These are phyloP conservation scores for Chaetomiaceae sp. DNA, from an alignment of 2,329 filamentous ascomycete species.

Conservation along the genomic window DNA sequence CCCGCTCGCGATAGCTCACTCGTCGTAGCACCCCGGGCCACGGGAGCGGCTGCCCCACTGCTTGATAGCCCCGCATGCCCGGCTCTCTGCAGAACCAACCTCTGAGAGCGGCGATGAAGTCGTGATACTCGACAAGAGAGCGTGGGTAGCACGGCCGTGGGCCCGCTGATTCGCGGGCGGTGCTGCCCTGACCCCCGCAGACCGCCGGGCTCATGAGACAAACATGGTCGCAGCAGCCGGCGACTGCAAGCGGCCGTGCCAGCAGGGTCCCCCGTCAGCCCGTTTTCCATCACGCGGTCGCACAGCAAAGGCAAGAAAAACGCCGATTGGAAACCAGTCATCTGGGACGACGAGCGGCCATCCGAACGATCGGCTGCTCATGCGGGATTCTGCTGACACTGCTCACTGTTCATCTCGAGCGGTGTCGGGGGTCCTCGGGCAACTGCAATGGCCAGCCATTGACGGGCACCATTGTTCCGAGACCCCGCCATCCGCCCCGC, in stretches of 20 bases:
- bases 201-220: slow-evolving; percentile 9
- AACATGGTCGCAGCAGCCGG: neutral
- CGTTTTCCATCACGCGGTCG: neutral
- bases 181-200: slow-evolving; percentile 10
- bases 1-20: slow-evolving; percentile 1
- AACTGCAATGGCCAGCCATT: neutral
- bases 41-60: slow-evolving; percentile 6
- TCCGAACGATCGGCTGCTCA: too few relatives aligned
- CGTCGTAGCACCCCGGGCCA: neutral
- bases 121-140: slow-evolving; percentile 9
- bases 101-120: neutral
- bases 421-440: neutral
- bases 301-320: slow-evolving; percentile 4
- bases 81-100: slow-evolving; percentile 3
- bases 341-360: slow-evolving; percentile 11
- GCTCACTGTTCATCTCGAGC: neutral
- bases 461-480: neutral
- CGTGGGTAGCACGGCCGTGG: neutral
- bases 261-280: too few relatives aligned
- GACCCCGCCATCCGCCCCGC: neutral
- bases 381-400: too few relatives aligned
- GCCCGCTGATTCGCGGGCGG: slow-evolving; percentile 7
- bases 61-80: slow-evolving; percentile 12
- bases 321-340: slow-evolving; percentile 19
- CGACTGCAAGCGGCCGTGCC: neutral